Evolutionary conservation across 805 yeast species (phyloP).

Genomic region (Vanderwaltozyma tropicalis): DNA sequence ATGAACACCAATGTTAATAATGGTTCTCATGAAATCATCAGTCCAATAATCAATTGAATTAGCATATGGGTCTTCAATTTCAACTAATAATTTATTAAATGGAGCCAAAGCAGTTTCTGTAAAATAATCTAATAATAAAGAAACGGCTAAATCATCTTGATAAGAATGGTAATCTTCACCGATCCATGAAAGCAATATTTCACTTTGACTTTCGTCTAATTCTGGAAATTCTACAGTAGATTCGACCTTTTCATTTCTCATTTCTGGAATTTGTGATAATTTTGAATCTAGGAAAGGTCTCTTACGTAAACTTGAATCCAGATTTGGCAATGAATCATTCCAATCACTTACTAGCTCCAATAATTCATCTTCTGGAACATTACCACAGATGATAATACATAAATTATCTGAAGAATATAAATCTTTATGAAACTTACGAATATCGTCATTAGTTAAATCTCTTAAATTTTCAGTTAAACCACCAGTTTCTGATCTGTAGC

Average conservation of each 20-base stretch:
- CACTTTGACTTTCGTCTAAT: constrained; percentile 76
- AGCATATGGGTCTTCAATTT: constrained; percentile 72
- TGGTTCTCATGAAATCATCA: constrained; percentile 59
- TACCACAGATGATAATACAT: constrained; percentile 76
- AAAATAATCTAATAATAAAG: constrained; percentile 60
- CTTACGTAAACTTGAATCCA: constrained; percentile 27
- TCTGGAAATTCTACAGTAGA: constrained; percentile 74
- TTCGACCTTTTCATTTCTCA: constrained; percentile 33
- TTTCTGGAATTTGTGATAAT: constrained; percentile 36
- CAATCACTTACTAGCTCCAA: constrained; percentile 48
- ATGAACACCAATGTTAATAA: constrained; percentile 42
- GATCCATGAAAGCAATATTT: constrained; percentile 62
- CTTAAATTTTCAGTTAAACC: constrained; percentile 75
- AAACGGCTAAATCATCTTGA: constrained; percentile 54
- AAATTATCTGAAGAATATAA: constrained; percentile 77
- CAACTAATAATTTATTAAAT: constrained; percentile 61
- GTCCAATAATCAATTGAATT: constrained; percentile 59
- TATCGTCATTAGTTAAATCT: constrained; percentile 58
- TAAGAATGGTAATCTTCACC: constrained; percentile 57
- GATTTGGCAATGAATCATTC: constrained; percentile 44
- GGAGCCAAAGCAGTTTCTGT: constrained; percentile 71
- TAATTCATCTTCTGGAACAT: constrained; percentile 67
- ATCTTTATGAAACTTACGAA: constrained; percentile 60
- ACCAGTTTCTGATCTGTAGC: constrained; percentile 90
- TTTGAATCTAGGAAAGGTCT: constrained; percentile 74